Conservation (phyloP, 1,139 yeast species). For the Schwanniomyces etchellsii region DNA sequence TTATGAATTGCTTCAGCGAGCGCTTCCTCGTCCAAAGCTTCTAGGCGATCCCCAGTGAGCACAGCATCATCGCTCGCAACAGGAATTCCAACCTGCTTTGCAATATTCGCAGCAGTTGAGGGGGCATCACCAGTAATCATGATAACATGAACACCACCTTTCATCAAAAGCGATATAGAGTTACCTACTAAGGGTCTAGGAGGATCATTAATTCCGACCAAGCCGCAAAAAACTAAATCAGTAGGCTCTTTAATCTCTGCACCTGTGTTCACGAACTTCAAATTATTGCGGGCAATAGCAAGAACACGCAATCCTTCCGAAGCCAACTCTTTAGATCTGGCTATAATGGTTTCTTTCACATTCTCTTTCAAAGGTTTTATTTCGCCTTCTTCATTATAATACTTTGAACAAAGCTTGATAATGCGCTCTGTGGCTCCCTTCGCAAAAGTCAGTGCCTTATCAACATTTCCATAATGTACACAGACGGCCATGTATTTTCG, state of each 20-base stretch:
- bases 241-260: conserved; percentile 34
- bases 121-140: conserved; percentile 98
- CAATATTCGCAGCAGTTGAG: conserved; percentile 87
- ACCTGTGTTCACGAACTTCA: conserved; percentile 22
- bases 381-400: conserved; percentile 53
- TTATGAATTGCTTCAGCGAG: conserved; percentile 69
- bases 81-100: conserved; percentile 89
- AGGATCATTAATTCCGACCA: conserved; percentile 94
- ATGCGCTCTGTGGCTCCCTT: conserved; percentile 89
- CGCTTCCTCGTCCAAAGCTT: conserved; percentile 61
- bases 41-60: conserved; percentile 79
- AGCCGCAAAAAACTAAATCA: conserved; percentile 71
- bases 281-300: conserved; percentile 61
- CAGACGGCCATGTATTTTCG: conserved; percentile 89
- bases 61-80: conserved; percentile 61
- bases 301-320: conserved; percentile 81
- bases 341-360: conserved; percentile 37
- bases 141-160: conserved; percentile 91
- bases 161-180: conserved; percentile 67
- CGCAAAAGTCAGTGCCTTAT: conserved; percentile 55
- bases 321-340: conserved; percentile 63
- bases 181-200: conserved; percentile 80
- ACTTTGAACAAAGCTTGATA: conserved; percentile 55
- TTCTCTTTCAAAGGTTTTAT: conserved; percentile 49
- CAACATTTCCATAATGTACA: conserved; percentile 51